phyloP scores from a whole-genome alignment of 345 rosid genomes.

The Clarkia xantiana region DNA sequence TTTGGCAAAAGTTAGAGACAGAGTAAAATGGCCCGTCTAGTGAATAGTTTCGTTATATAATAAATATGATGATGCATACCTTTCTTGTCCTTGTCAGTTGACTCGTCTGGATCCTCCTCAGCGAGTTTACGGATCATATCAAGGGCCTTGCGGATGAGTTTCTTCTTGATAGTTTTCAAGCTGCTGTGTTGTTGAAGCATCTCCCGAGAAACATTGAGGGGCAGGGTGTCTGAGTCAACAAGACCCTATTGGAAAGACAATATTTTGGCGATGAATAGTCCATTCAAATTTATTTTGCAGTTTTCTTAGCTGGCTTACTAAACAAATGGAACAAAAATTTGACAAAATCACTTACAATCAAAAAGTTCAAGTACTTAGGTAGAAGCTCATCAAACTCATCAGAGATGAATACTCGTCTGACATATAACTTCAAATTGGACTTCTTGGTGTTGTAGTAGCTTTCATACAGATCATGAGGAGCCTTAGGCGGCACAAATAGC shows the following conservation, averaged over 20 bases:
- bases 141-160: constrained; percentile 88
- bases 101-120: constrained; percentile 83
- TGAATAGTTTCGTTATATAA: too few relatives aligned
- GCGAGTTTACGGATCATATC: constrained; percentile 88
- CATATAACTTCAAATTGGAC: constrained; percentile 85
- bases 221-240: constrained; percentile 90
- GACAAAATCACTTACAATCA: constrained; percentile 33
- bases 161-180: constrained; percentile 93
- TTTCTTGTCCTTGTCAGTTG: constrained; percentile 58
- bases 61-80: constrained; percentile 21
- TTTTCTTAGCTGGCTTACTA: background rate
- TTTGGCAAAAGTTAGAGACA: too few relatives aligned
- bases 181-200: constrained; percentile 97
- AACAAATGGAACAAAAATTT: background rate
- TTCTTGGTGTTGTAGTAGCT: constrained; percentile 81
- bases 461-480: constrained; percentile 85
- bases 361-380: constrained; percentile 85
- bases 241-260: constrained; percentile 48
- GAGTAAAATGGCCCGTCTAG: too few relatives aligned
- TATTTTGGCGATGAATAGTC: background rate
- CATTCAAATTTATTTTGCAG: background rate
- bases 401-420: constrained; percentile 89
- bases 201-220: constrained; percentile 89
- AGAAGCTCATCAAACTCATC: constrained; percentile 95
- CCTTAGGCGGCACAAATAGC: constrained; percentile 90